Conservation (phyloP, 2,329 filamentous ascomycete genomes). For the Microdochium trichocladiopsis region DNA sequence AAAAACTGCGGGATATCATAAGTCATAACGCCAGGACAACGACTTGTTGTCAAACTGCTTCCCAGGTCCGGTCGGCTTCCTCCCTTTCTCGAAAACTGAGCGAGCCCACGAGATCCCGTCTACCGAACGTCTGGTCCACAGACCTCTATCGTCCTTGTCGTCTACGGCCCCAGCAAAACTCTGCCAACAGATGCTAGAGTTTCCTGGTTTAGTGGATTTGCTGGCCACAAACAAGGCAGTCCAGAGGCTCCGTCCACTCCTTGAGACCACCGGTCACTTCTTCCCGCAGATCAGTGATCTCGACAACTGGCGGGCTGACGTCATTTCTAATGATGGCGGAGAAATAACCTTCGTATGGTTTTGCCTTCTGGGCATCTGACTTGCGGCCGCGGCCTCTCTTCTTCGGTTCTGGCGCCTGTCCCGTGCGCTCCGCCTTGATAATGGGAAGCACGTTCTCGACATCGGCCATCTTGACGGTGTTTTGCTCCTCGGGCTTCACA, state of each 20-base stretch:
- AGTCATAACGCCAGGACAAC: constrained; percentile 12
- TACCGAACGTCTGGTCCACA: too few species aligned
- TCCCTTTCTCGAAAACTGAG: too few species aligned
- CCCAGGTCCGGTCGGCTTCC: too few species aligned
- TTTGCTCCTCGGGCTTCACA: constrained; percentile 36
- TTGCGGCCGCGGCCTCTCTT: constrained; percentile 29
- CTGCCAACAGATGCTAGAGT: neutral
- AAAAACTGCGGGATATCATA: constrained; percentile 16
- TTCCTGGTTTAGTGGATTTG: constrained; percentile 31
- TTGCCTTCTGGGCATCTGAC: constrained; percentile 26
- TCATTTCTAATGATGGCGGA: constrained; percentile 41
- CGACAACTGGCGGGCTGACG: constrained; percentile 38
- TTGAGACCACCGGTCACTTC: constrained; percentile 40
- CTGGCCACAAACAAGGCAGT: constrained; percentile 43
- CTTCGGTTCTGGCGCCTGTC: constrained; percentile 12
- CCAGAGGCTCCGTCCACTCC: constrained; percentile 43
- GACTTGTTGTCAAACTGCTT: neutral
- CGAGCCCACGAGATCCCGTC: too few species aligned
- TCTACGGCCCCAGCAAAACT: too few species aligned
- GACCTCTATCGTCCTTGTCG: too few species aligned
- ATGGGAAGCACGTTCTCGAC: constrained; percentile 15
- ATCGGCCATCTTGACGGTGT: constrained; percentile 23
- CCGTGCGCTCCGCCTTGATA: constrained; percentile 22
- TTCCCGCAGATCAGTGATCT: constrained; percentile 43
- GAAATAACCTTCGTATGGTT: constrained; percentile 45